phyloP scores from a whole-genome alignment of 441 rosid genomes.

The Pelargonium australe region DNA sequence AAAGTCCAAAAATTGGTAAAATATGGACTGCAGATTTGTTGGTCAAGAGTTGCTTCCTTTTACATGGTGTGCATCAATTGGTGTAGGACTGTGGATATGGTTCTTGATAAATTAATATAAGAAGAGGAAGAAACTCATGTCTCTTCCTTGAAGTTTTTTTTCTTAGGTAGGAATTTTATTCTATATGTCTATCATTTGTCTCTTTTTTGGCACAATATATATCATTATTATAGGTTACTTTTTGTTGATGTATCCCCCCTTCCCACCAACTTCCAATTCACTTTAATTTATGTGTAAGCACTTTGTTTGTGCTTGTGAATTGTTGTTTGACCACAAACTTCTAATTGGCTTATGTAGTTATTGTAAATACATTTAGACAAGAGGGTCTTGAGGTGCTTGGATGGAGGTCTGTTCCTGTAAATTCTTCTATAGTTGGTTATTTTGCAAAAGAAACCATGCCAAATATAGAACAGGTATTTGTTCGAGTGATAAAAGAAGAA shows the following conservation, averaged over 20 bases:
- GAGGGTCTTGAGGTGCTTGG: conserved; percentile 97
- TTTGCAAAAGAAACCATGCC: conserved; percentile 97
- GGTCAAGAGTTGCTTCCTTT: background rate
- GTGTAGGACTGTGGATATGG: conserved; percentile 1
- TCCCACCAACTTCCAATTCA: conserved; percentile 4
- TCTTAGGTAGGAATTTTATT: background rate
- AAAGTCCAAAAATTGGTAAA: background rate
- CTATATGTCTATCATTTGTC: background rate
- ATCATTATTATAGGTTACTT: background rate
- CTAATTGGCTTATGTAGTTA: conserved; percentile 44
- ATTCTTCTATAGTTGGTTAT: conserved; percentile 79
- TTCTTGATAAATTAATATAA: conserved; percentile 3
- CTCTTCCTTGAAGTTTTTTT: background rate
- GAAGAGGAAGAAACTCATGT: conserved; percentile 6
- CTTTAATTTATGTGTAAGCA: background rate
- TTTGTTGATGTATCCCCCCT: background rate
- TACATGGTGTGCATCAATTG: conserved; percentile 6
- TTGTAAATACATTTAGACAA: conserved; percentile 71
- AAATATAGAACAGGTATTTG: conserved; percentile 87
- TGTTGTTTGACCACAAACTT: conserved; percentile 20
- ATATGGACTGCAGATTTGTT: conserved; percentile 3
- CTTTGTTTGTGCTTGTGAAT: background rate
- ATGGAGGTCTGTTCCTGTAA: conserved; percentile 95
- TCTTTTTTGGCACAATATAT: background rate
- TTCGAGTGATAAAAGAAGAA: conserved; percentile 74